Percentiles rank a stretch among this genome's conserved stretches.
These are phyloP conservation scores for Trichosporon coremiiforme DNA, from an alignment of 1,284 basidiomycete species.

Conservation along the genomic window DNA sequence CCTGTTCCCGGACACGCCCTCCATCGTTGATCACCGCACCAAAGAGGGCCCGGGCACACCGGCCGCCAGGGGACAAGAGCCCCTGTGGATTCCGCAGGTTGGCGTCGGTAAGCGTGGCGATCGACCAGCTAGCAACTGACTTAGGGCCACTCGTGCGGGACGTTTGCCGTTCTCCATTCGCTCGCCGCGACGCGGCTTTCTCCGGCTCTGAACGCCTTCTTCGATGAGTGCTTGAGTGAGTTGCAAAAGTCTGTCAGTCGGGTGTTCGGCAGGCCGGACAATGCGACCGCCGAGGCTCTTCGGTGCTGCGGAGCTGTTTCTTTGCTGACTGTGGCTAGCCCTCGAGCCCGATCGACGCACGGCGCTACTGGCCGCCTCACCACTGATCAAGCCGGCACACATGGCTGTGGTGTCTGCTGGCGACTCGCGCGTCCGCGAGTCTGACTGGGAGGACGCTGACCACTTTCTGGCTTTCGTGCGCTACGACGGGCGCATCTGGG, in stretches of 20 bases:
- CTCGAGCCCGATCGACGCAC: conserved; percentile 20
- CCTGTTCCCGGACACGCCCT: conserved; percentile 54
- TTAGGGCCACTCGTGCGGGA: conserved; percentile 38
- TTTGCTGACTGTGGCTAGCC: not conserved
- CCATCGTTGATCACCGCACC: conserved; percentile 29
- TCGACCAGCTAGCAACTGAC: not conserved
- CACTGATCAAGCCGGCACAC: conserved; percentile 32
- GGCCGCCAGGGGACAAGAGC: conserved; percentile 10
- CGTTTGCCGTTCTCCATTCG: conserved; percentile 35
- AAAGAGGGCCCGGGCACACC: conserved; percentile 19
- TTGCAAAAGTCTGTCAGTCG: not conserved
- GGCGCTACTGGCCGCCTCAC: conserved; percentile 27
- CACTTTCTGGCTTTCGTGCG: conserved; percentile 36
- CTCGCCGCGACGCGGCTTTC: conserved; percentile 31
- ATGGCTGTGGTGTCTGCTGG: conserved; percentile 30
- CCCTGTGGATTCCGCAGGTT: conserved; percentile 38
- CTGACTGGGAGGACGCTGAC: conserved; percentile 35
- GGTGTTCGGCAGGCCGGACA: too few species aligned
- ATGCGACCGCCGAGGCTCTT: not conserved
- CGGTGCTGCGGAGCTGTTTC: not conserved
- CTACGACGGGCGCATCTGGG: conserved; percentile 27
- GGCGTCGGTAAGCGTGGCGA: conserved; percentile 23
- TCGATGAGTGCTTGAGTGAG: conserved; percentile 29
- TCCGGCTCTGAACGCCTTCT: conserved; percentile 30
- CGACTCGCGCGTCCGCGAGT: conserved; percentile 28